Evolutionary conservation across 805 yeast genomes (phyloP).

Genomic region (Maudiozyma serrabonitensis): DNA sequence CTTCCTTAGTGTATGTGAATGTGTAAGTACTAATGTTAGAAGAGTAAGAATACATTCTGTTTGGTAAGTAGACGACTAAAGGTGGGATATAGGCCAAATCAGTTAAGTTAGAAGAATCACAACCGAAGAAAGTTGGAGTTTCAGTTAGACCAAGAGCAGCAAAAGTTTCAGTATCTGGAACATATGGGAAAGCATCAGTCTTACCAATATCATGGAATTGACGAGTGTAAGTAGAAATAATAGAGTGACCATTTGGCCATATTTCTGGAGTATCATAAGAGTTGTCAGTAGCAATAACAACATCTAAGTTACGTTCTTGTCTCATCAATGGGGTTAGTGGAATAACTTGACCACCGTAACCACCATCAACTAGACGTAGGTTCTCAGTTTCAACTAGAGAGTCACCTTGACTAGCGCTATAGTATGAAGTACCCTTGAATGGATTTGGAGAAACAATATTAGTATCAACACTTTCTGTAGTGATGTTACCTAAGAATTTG

Average conservation of each 20-base stretch:
- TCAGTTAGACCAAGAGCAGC: constrained; percentile 49
- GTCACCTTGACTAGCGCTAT: constrained; percentile 16
- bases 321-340: constrained; percentile 55
- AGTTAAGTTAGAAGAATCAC: constrained; percentile 57
- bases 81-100: constrained; percentile 52
- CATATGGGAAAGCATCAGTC: constrained; percentile 65
- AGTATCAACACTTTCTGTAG: constrained; percentile 48
- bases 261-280: constrained; percentile 48
- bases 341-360: constrained; percentile 54
- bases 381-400: constrained; percentile 32
- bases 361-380: constrained; percentile 58
- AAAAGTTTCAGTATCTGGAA: constrained; percentile 61
- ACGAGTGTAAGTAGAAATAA: constrained; percentile 46
- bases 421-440: constrained; percentile 37
- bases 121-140: constrained; percentile 75
- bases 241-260: constrained; percentile 64
- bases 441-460: constrained; percentile 71
- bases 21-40: constrained; percentile 66
- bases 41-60: constrained; percentile 51
- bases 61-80: constrained; percentile 67
- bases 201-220: constrained; percentile 46
- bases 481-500: constrained; percentile 37
- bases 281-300: constrained; percentile 55
- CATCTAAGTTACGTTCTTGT: constrained; percentile 50
- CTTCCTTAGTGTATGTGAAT: constrained; percentile 49